Percentiles rank a stretch among this genome's conserved stretches.
Evolutionary conservation across 2,329 filamentous ascomycete species (phyloP).

Genomic region (Neonectria faginata): DNA sequence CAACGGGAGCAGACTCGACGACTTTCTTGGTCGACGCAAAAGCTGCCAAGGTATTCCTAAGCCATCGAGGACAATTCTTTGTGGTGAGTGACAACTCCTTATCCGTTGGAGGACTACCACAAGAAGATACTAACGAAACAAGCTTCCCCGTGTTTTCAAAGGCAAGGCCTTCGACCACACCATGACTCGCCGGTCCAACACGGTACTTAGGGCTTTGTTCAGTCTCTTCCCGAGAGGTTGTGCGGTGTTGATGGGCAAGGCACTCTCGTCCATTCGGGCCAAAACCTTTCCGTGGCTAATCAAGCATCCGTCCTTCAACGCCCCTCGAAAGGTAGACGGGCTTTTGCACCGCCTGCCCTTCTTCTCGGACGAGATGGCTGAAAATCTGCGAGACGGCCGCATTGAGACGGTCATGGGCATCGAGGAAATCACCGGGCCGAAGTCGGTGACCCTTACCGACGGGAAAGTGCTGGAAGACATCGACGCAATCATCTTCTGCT

Average conservation of each 20-base stretch:
- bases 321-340: conserved; percentile 32
- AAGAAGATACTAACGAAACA: conserved; percentile 15
- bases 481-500: conserved; percentile 50
- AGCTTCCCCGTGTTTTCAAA: conserved; percentile 46
- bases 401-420: conserved; percentile 46
- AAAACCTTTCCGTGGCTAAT: conserved; percentile 39
- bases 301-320: conserved; percentile 28
- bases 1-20: conserved; percentile 48
- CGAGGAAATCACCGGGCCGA: conserved; percentile 46
- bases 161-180: conserved; percentile 51
- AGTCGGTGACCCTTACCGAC: conserved; percentile 45
- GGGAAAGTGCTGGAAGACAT: conserved; percentile 48
- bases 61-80: conserved; percentile 52
- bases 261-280: conserved; percentile 29
- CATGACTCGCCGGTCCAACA: conserved; percentile 47
- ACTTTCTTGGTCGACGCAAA: conserved; percentile 47
- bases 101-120: background rate
- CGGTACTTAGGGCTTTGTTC: conserved; percentile 31
- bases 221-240: conserved; percentile 28
- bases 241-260: conserved; percentile 35
- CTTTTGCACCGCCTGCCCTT: conserved; percentile 44
- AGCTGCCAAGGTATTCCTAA: conserved; percentile 56
- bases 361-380: conserved; percentile 46
- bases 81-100: conserved; percentile 35
- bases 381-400: conserved; percentile 44